Evolutionary conservation across 2,329 filamentous ascomycete genomes (phyloP).

Genomic region (Aspergillus fijiensis): DNA sequence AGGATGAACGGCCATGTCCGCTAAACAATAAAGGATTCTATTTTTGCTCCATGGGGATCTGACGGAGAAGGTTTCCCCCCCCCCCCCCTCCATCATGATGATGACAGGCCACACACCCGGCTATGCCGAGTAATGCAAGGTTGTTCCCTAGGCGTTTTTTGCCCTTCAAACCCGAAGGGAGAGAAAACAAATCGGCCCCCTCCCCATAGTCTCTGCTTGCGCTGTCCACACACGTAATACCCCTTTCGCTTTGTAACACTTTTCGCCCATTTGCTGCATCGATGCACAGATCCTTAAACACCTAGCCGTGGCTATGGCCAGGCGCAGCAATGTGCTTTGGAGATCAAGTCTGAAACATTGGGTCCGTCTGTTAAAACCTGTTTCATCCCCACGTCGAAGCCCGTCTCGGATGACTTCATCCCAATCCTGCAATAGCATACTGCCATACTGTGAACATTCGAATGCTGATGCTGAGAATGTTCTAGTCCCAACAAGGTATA

Average conservation of each 20-base stretch:
- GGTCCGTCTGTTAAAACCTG: slow-evolving; percentile 1
- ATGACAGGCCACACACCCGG: slow-evolving; percentile 3
- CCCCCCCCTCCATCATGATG: not conserved
- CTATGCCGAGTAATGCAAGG: slow-evolving; percentile 6
- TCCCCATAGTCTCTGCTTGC: not conserved
- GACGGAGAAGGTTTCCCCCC: not conserved
- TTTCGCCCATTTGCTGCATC: not conserved
- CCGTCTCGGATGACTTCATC: slow-evolving; percentile 5
- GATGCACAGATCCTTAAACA: slow-evolving; percentile 3
- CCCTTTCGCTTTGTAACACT: not conserved
- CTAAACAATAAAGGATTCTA: not conserved
- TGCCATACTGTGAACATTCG: not conserved
- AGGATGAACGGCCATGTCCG: not conserved
- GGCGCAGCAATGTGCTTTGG: slow-evolving; percentile 23
- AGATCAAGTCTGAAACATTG: slow-evolving; percentile 17
- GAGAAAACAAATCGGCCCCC: not conserved
- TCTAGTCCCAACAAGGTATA: not conserved
- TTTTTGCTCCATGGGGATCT: not conserved
- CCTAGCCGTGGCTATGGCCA: slow-evolving; percentile 21
- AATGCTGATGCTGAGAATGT: not conserved
- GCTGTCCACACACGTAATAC: not conserved
- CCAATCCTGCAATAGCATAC: not conserved
- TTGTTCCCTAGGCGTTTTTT: slow-evolving; percentile 10
- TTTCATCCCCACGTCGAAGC: slow-evolving; percentile 3
- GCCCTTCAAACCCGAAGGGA: not conserved